Evolutionary conservation across 305 asterid genomes (phyloP).

Genomic region (Solanum hybrid): DNA sequence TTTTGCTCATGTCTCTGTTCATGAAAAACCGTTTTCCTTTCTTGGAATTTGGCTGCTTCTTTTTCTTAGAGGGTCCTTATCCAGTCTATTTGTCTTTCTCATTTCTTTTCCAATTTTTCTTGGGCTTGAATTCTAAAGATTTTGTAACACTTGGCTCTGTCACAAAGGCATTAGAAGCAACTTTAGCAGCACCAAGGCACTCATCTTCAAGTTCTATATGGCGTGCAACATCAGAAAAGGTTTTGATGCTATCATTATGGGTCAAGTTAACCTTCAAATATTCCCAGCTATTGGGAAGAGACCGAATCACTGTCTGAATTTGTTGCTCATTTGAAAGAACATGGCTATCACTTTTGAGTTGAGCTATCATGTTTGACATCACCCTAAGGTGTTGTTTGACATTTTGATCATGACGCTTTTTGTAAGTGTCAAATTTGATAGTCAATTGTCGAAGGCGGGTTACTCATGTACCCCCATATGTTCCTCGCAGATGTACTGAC

Average conservation of each 20-base stretch:
- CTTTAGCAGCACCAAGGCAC: not conserved
- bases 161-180: no score
- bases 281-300: not conserved
- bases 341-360: not conserved
- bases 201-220: not conserved
- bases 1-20: not conserved
- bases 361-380: not conserved
- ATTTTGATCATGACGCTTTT: not conserved
- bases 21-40: not conserved
- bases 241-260: no score
- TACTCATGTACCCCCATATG: not conserved
- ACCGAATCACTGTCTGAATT: not conserved
- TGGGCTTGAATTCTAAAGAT: not conserved
- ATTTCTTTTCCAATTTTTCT: not conserved
- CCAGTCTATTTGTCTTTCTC: not conserved
- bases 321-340: not conserved
- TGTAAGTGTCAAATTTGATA: no score
- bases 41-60: not conserved
- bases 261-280: not conserved
- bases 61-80: not conserved
- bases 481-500: not conserved
- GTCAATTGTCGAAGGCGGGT: not conserved
- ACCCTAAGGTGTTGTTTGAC: not conserved
- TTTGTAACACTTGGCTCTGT: not conserved
- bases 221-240: not conserved